phyloP scores from a whole-genome alignment of 2,329 filamentous ascomycete species.

The Colletotrichum orchidophilum region DNA sequence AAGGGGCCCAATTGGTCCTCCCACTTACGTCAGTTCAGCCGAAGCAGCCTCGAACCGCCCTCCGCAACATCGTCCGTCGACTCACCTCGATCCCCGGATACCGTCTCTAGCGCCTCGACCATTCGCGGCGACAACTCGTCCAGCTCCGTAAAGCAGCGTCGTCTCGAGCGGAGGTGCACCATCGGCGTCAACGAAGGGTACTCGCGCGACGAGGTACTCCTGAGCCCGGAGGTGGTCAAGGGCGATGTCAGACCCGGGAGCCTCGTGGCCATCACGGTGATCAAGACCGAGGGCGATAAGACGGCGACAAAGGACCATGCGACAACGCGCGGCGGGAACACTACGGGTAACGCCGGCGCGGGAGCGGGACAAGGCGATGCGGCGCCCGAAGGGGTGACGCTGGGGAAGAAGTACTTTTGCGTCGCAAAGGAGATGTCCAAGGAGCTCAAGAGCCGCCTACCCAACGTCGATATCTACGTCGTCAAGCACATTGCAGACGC shows the following conservation, averaged over 20 bases:
- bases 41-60: slow-evolving; percentile 55
- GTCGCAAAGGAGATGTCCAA: slow-evolving; percentile 76
- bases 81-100: slow-evolving; percentile 57
- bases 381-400: slow-evolving; percentile 35
- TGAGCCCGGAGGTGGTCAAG: slow-evolving; percentile 78
- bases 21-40: slow-evolving; percentile 63
- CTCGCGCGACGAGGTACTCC: slow-evolving; percentile 79
- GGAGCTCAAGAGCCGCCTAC: slow-evolving; percentile 71
- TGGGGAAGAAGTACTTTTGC: slow-evolving; percentile 70
- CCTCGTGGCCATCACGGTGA: slow-evolving; percentile 76
- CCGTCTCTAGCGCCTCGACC: slow-evolving; percentile 61
- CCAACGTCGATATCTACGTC: slow-evolving; percentile 76
- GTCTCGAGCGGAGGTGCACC: slow-evolving; percentile 58
- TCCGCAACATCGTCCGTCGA: slow-evolving; percentile 45
- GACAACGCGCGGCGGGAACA: slow-evolving; percentile 28
- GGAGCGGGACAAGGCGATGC: slow-evolving; percentile 29
- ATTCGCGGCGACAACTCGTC: slow-evolving; percentile 45
- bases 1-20: slow-evolving; percentile 59
- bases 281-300: slow-evolving; percentile 57
- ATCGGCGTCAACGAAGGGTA: slow-evolving; percentile 77
- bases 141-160: slow-evolving; percentile 41
- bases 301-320: slow-evolving; percentile 24
- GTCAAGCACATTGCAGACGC: slow-evolving; percentile 80
- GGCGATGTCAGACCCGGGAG: slow-evolving; percentile 71
- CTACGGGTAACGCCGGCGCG: slow-evolving; percentile 24